Evolutionary conservation across 176 grass and related monocot species (phyloP).

Genomic region (Alopecurus myosuroides): DNA sequence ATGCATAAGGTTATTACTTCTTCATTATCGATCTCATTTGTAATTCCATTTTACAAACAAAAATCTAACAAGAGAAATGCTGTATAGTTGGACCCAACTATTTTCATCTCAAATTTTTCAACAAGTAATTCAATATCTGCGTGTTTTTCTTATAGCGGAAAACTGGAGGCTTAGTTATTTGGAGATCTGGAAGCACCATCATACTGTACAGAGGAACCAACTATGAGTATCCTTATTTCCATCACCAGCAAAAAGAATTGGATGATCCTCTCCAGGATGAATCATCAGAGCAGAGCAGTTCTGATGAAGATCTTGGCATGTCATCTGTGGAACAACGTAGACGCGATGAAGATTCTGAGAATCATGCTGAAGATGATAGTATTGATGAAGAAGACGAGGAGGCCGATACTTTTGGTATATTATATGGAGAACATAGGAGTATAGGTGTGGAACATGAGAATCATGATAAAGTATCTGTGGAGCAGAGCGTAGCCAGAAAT

Average conservation of each 20-base stretch:
- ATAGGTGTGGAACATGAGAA: background rate
- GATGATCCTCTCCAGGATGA: constrained; percentile 22
- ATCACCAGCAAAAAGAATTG: background rate
- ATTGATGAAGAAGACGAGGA: background rate
- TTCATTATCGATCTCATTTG: background rate
- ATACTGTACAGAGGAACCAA: constrained; percentile 79
- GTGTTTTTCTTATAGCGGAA: constrained; percentile 53
- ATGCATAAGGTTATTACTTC: too few species aligned
- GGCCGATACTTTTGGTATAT: background rate
- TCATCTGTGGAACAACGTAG: background rate
- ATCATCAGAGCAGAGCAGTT: constrained; percentile 27
- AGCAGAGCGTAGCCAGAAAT: constrained; percentile 7
- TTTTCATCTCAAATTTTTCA: constrained; percentile 4
- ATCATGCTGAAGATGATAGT: constrained; percentile 10
- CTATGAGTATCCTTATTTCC: constrained; percentile 86
- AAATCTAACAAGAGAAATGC: background rate
- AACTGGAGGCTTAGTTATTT: constrained; percentile 92
- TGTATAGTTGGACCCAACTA: background rate
- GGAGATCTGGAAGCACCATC: constrained; percentile 88
- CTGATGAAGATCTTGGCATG: constrained; percentile 9
- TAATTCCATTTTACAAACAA: constrained; percentile 13
- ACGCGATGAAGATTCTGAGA: background rate
- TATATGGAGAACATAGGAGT: background rate
- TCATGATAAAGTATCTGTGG: background rate
- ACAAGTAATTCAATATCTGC: constrained; percentile 3